Percentiles rank a stretch among this genome's conserved stretches.
These are phyloP conservation scores for Penicillium fuscoglaucum DNA, from an alignment of 2,329 filamentous ascomycete species.

Conservation along the genomic window DNA sequence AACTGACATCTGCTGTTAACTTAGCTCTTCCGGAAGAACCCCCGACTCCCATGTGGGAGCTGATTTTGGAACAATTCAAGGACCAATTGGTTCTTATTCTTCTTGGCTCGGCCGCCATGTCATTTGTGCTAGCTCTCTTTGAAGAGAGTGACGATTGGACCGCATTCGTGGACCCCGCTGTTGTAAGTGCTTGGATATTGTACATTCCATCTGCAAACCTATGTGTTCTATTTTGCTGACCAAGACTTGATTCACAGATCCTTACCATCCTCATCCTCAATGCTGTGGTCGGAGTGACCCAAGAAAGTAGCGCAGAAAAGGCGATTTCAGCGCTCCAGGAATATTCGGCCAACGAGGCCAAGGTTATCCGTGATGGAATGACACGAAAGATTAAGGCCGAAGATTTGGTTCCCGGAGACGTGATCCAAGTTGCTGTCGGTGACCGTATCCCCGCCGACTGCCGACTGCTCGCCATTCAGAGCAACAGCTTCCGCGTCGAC, in stretches of 20 bases:
- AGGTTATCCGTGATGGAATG: slow-evolving; percentile 81
- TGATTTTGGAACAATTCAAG: slow-evolving; percentile 98
- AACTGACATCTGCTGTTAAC: slow-evolving; percentile 18
- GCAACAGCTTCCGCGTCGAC: slow-evolving; percentile 96
- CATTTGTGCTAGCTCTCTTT: slow-evolving; percentile 88
- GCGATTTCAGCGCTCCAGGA: slow-evolving; percentile 97
- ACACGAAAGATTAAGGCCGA: slow-evolving; percentile 88
- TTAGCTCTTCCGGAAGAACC: slow-evolving; percentile 81
- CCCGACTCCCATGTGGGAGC: slow-evolving; percentile 91
- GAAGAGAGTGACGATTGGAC: slow-evolving; percentile 94
- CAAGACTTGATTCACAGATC: slow-evolving; percentile 58
- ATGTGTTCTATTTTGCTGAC: slow-evolving; percentile 20
- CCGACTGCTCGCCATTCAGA: slow-evolving; percentile 82
- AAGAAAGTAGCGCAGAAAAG: slow-evolving; percentile 98
- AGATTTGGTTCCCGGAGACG: slow-evolving; percentile 90
- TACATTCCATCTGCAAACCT: background rate
- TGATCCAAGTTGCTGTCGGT: slow-evolving; percentile 83
- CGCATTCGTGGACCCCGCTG: slow-evolving; percentile 92
- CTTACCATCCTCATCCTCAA: slow-evolving; percentile 96
- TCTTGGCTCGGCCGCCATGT: slow-evolving; percentile 86
- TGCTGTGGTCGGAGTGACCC: slow-evolving; percentile 93
- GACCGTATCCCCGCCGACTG: slow-evolving; percentile 95
- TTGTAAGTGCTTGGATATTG: slow-evolving; percentile 63
- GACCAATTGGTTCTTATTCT: slow-evolving; percentile 97
- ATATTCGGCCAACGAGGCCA: slow-evolving; percentile 98